Evolutionary conservation across 441 rosid species (phyloP), one percentile per base, ranked within the genome.

Genomic region (Dalechampia spathulata): DNA sequence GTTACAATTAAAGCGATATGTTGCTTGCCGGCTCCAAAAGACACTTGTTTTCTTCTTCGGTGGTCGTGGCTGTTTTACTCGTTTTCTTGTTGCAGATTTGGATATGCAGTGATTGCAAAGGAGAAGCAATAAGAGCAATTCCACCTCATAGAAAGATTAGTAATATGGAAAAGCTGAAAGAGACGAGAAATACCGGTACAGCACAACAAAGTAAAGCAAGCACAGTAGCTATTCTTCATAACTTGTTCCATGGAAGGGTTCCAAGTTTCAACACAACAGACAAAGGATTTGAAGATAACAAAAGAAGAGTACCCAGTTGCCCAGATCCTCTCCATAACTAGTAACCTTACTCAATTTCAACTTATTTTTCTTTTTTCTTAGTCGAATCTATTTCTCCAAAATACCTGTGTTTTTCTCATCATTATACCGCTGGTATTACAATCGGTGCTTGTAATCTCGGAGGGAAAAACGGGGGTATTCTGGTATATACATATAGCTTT

Each of bases 251-350:
- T 49, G 80, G 81, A 54, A 74, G 58, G 10, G 53, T 69, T 50
- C 20, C 62, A 43, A 54, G 60, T 59, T 61, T 63, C 73, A 64
- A 66, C 66, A 61, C 49, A 67, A 63, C 62, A 27, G 62, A 44
- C 20, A 63, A 72, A 52, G 88, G 79, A 49, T 57, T 79, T 52
- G 71, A 71, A 41, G 85, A 78, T 11, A 71, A 51, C 77, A 83
- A 90, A 64, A 71, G 97, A 77, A 75, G 53, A 46, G 90, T 90
- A n/a, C 93, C 95, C 72, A 90, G 93, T 62, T 81, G 97, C 75
- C 97, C 97, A 62, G 97, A 90, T 80, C 95, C 95, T 72, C 86
- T 90, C 68, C n/a, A n/a, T n/a, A n/a, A n/a, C n/a, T n/a, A n/a
- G n/a, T n/a, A n/a, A n/a, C n/a, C n/a, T n/a, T n/a, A n/a, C n/a